Conservation (phyloP, 805 yeast genomes). For the Tetrapisispora iriomotensis region DNA sequence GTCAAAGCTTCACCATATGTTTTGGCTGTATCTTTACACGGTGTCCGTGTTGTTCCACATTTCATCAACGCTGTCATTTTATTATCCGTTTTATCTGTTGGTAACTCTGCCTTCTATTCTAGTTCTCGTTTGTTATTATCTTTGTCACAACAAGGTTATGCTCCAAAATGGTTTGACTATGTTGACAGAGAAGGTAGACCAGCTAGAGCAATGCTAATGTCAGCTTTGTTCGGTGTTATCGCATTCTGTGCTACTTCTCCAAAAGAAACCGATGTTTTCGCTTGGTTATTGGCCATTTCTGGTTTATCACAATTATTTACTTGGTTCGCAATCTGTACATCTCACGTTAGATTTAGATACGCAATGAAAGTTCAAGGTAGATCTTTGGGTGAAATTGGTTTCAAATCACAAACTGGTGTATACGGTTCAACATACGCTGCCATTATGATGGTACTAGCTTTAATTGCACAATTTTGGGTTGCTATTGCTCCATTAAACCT, state of each 20-base stretch:
- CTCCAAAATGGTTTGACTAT: slow-evolving; percentile 46
- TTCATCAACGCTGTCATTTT: slow-evolving; percentile 57
- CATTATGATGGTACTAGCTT: slow-evolving; percentile 38
- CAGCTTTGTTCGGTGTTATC: slow-evolving; percentile 47
- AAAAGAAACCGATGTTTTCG: slow-evolving; percentile 47
- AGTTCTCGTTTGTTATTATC: slow-evolving; percentile 43
- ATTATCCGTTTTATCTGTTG: slow-evolving; percentile 49
- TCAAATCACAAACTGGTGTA: slow-evolving; percentile 41
- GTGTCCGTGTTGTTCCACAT: slow-evolving; percentile 49
- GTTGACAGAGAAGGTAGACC: slow-evolving; percentile 63
- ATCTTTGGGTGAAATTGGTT: slow-evolving; percentile 42
- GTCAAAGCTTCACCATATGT: slow-evolving; percentile 68
- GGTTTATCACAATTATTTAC: slow-evolving; percentile 56
- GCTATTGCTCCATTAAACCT: slow-evolving; percentile 47
- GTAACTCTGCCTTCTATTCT: slow-evolving; percentile 47
- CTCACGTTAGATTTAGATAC: slow-evolving; percentile 49
- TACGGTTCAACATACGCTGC: slow-evolving; percentile 47
- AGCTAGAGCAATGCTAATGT: slow-evolving; percentile 38
- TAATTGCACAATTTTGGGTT: slow-evolving; percentile 57
- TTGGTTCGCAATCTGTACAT: slow-evolving; percentile 49
- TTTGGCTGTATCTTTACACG: slow-evolving; percentile 50
- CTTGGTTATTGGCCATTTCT: slow-evolving; percentile 55
- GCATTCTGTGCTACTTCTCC: slow-evolving; percentile 58
- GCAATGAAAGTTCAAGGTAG: slow-evolving; percentile 49
- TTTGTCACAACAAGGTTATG: slow-evolving; percentile 50